Base-by-base conservation (phyloP, 768 basidiomycete species). In the Flagelloscypha sp. region DNA sequence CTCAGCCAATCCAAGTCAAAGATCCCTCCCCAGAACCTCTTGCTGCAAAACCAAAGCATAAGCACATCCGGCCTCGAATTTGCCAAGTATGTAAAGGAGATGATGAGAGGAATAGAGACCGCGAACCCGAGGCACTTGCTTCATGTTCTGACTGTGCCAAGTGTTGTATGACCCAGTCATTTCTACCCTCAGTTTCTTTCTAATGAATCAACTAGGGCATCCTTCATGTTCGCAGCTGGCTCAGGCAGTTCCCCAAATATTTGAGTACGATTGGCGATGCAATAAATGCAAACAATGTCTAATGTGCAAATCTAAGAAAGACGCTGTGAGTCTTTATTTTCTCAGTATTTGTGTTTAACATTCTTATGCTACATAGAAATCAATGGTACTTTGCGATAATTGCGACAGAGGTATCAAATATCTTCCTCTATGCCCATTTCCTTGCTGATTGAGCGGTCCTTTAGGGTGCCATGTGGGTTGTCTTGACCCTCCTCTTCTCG, bases 201-300 rank as follows among this genome's bases (percentile, higher is more conserved):
- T 37, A 20, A 24, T 30, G 30, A 28, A 17, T 43, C 33, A 27
- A 24, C 27, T 41, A 88, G 89, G 83, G 19, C 93, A 98, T 57
- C 82, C 83, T n/a, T 79, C 75, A 30, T 98, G 93, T 54, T 69
- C 94, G 65, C 59, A 80, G 44, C 68, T 79, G 21, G 58, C 50
- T 30, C 49, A 62, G 28, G 63, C 68, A 33, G 66, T 84, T 33
- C 69, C 68, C 12, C 68, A 76, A 25, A 63, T 92, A 33, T 66
- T 69, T 38, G 66, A 68, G 18, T 93, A 93, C 54, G 63, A 70
- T 11, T 97, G 93, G 93, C 73, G 74, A 41, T 98, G 93, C 53
- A 71, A 78, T 23, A 87, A 92, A 45, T 95, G 93, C 65, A 95
- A 94, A 65, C 79, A 66, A 38, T 98, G 93, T 55, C 87, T 92